A percentile compares a stretch with the other conserved stretches of the same genome.
Evolutionary conservation across 345 rosid genomes (phyloP).

Genomic region (Eucalyptus regnans): DNA sequence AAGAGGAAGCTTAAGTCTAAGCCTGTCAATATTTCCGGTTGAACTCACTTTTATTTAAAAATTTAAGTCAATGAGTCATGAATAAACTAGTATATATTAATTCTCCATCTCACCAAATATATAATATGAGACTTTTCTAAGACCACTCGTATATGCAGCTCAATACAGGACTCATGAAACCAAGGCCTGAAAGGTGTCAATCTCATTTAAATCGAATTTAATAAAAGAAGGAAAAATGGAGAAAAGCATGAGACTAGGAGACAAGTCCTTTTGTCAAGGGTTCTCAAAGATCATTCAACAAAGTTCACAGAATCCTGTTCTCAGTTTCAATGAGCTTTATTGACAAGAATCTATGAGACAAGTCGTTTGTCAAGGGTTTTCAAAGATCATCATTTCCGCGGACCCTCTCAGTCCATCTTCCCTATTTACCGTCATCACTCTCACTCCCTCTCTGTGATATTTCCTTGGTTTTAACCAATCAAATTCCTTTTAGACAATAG

Average conservation of each 20-base stretch:
- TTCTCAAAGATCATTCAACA: neutral
- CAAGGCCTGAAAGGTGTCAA: neutral
- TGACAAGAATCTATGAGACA: neutral
- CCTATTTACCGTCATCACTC: neutral
- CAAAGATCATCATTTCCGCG: neutral
- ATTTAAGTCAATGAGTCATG: neutral
- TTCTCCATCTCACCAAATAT: neutral
- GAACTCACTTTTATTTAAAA: neutral
- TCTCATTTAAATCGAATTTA: neutral
- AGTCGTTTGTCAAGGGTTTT: neutral
- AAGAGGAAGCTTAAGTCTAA: neutral
- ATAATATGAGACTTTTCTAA: neutral
- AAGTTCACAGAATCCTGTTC: neutral
- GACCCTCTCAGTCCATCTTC: neutral
- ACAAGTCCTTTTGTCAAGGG: neutral
- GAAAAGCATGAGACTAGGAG: neutral
- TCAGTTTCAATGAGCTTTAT: neutral
- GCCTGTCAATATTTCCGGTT: rapidly evolving
- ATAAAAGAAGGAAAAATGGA: neutral
- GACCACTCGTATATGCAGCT: neutral
- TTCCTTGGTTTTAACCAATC: neutral
- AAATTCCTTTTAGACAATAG: neutral
- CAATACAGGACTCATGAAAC: neutral
- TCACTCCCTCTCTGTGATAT: neutral
- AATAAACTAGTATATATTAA: neutral